Evolutionary conservation across 2,329 filamentous ascomycete species (phyloP).

Genomic region (Exophiala aquamarina): DNA sequence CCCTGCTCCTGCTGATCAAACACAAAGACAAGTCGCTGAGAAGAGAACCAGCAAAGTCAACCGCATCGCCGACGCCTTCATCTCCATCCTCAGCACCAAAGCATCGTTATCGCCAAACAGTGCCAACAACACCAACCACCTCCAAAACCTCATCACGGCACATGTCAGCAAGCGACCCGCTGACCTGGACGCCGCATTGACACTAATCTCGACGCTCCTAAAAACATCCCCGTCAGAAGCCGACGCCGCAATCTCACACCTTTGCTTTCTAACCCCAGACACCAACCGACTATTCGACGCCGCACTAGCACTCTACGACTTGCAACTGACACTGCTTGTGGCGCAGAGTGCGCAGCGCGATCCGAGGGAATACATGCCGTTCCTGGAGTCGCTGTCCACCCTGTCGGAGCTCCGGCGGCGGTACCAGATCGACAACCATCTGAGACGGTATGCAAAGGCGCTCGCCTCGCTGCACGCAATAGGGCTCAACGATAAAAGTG

Average conservation of each 20-base stretch:
- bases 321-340: conserved; percentile 84
- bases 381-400: conserved; percentile 81
- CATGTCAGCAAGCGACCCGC: conserved; percentile 92
- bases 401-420: conserved; percentile 68
- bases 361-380: conserved; percentile 91
- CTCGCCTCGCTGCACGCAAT: conserved; percentile 72
- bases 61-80: conserved; percentile 79
- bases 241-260: conserved; percentile 90
- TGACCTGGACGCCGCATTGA: conserved; percentile 80
- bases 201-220: conserved; percentile 71
- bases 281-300: conserved; percentile 89
- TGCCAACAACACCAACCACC: conserved; percentile 61
- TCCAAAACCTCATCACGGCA: conserved; percentile 92
- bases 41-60: conserved; percentile 67
- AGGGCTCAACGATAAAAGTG: no score
- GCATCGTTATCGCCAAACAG: no score
- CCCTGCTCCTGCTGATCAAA: conserved; percentile 30
- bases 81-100: conserved; percentile 37
- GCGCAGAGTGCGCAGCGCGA: conserved; percentile 96
- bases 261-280: conserved; percentile 87
- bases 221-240: conserved; percentile 60
- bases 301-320: conserved; percentile 84
- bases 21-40: conserved; percentile 14
- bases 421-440: conserved; percentile 86
- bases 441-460: conserved; percentile 75